phyloP scores from a whole-genome alignment of 495 filamentous ascomycete genomes.

The Trichoderma parareesei region DNA sequence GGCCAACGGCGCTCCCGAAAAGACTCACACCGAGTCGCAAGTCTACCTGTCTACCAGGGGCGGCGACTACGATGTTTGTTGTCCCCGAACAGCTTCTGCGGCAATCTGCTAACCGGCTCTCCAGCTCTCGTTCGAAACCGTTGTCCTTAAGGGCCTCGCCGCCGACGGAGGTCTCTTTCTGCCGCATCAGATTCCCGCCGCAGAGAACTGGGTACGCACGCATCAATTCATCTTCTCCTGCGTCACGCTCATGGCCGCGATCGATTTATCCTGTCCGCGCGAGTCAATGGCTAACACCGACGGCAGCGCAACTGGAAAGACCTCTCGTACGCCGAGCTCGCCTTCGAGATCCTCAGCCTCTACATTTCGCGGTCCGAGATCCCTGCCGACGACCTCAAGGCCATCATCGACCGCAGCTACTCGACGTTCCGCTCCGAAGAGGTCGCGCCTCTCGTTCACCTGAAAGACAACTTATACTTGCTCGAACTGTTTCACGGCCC shows the following conservation, averaged over 20 bases:
- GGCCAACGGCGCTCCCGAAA: constrained; percentile 15
- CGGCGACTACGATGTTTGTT: constrained; percentile 64
- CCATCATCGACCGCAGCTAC: constrained; percentile 73
- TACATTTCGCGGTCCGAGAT: constrained; percentile 83
- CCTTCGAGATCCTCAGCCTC: constrained; percentile 64
- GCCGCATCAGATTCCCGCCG: constrained; percentile 67
- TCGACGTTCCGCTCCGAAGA: constrained; percentile 73
- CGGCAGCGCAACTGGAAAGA: constrained; percentile 54
- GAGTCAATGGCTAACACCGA: constrained; percentile 17
- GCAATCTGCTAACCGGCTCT: background rate
- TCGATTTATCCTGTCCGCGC: background rate
- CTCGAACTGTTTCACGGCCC: constrained; percentile 98
- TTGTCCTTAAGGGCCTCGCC: constrained; percentile 86
- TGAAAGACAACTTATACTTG: constrained; percentile 67
- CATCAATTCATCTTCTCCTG: constrained; percentile 8
- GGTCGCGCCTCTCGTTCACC: constrained; percentile 61
- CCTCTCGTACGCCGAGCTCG: constrained; percentile 69
- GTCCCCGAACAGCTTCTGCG: background rate
- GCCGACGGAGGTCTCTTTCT: constrained; percentile 85
- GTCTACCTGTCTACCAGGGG: constrained; percentile 75
- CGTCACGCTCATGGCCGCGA: constrained; percentile 12
- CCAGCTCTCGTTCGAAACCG: constrained; percentile 83
- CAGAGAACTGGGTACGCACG: constrained; percentile 45
- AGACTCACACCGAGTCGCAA: constrained; percentile 56
- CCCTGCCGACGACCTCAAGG: constrained; percentile 65